Evolutionary conservation across 805 yeast species (phyloP).

Genomic region (Hanseniaspora vineae): DNA sequence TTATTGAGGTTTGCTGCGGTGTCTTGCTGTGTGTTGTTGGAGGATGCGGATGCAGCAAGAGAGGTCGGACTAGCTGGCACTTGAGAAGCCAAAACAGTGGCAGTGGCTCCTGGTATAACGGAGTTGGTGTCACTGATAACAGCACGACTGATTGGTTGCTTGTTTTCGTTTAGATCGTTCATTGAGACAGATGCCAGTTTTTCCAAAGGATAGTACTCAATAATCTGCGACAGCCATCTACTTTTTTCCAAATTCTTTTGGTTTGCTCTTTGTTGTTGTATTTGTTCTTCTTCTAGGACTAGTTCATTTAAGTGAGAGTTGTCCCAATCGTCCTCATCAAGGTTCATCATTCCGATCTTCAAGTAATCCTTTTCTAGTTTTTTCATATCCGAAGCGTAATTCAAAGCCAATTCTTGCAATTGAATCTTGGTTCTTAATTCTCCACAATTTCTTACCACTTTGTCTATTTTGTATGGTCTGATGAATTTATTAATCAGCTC

Average conservation of each 20-base stretch:
- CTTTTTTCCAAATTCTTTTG: constrained; percentile 46
- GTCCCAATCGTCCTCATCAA: constrained; percentile 61
- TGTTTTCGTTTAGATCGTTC: constrained; percentile 19
- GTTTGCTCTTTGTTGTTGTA: constrained; percentile 29
- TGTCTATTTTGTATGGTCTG: constrained; percentile 53
- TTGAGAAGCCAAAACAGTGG: too few relatives aligned
- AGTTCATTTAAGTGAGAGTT: constrained; percentile 45
- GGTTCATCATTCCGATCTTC: constrained; percentile 23
- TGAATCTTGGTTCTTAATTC: constrained; percentile 41
- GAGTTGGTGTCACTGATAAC: too few relatives aligned
- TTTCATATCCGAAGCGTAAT: constrained; percentile 2
- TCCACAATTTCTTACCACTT: constrained; percentile 59
- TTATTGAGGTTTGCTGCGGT: too few relatives aligned
- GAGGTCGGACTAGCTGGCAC: too few relatives aligned
- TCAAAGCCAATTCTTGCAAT: neutral
- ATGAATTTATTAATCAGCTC: constrained; percentile 45
- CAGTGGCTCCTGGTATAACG: too few relatives aligned
- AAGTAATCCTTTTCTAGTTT: constrained; percentile 14
- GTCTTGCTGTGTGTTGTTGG: too few relatives aligned
- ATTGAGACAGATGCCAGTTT: constrained; percentile 48
- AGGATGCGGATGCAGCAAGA: too few relatives aligned
- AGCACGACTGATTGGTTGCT: too few relatives aligned
- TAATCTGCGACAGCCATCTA: constrained; percentile 80
- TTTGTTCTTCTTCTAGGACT: constrained; percentile 36
- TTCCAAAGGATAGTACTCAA: constrained; percentile 76